Percentiles rank a stretch among this genome's conserved stretches.
Evolutionary conservation across 1,139 yeast genomes (phyloP).

Genomic region (Saccharomyces hybrid): DNA sequence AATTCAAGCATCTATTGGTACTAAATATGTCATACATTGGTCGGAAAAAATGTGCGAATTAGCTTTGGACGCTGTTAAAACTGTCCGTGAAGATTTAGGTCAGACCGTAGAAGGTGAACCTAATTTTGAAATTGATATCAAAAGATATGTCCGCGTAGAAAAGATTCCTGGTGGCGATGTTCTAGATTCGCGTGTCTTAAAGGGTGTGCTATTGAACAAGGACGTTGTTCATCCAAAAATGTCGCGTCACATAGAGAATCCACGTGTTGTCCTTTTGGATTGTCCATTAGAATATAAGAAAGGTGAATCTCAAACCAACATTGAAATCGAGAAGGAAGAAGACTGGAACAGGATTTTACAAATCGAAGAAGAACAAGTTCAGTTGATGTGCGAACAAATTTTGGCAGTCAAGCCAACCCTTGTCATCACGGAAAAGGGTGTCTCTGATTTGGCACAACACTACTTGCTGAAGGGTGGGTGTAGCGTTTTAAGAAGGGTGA

Average conservation of each 20-base stretch:
- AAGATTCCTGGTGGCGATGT: conserved; percentile 98
- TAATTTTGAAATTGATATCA: conserved; percentile 69
- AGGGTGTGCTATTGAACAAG: conserved; percentile 89
- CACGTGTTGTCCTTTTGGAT: conserved; percentile 80
- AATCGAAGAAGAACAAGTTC: conserved; percentile 97
- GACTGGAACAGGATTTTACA: conserved; percentile 95
- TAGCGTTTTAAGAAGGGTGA: conserved; percentile 88
- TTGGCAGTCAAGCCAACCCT: conserved; percentile 84
- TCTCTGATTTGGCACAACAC: conserved; percentile 96
- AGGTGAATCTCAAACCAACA: conserved; percentile 98
- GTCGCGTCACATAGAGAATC: conserved; percentile 83
- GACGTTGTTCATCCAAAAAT: conserved; percentile 98
- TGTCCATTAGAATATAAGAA: conserved; percentile 97
- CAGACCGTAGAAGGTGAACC: conserved; percentile 35
- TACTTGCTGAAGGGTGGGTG: conserved; percentile 89
- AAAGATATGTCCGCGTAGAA: conserved; percentile 88
- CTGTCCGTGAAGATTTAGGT: conserved; percentile 64
- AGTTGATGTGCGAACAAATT: conserved; percentile 75
- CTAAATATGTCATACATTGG: conserved; percentile 92
- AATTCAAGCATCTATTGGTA: conserved; percentile 89
- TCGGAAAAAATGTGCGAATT: conserved; percentile 84
- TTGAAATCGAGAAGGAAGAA: conserved; percentile 91
- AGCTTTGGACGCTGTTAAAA: conserved; percentile 81
- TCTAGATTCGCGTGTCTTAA: conserved; percentile 76
- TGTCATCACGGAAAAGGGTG: conserved; percentile 97